A percentile compares a stretch with the other conserved stretches of the same genome.
phyloP scores from a whole-genome alignment of 805 yeast species.

The Schwanniomyces yamadae region DNA sequence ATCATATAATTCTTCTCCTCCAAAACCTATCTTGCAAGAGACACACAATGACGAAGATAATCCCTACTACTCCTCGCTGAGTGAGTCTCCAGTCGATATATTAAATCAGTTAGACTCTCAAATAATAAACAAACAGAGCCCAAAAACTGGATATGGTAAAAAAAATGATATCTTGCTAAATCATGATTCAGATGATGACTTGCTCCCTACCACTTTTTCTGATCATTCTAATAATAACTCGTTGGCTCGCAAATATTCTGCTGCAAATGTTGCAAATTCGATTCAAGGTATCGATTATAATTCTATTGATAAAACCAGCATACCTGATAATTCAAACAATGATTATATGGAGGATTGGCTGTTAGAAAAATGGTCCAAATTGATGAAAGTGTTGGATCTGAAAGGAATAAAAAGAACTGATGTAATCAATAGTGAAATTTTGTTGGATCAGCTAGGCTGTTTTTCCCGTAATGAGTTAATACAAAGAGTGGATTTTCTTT shows the following conservation, averaged over 20 bases:
- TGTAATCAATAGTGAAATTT: slow-evolving; percentile 26
- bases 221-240: not conserved
- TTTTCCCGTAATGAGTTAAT: slow-evolving; percentile 26
- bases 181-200: slow-evolving; percentile 1
- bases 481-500: slow-evolving; percentile 29
- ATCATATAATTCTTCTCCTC: not conserved
- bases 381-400: slow-evolving; percentile 28
- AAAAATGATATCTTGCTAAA: not conserved
- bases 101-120: slow-evolving; percentile 19
- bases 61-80: slow-evolving; percentile 11
- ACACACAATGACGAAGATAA: not conserved
- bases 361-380: slow-evolving; percentile 30
- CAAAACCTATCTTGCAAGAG: not conserved
- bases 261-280: too few relatives aligned
- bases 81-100: slow-evolving; percentile 17
- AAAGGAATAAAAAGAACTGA: slow-evolving; percentile 22
- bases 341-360: slow-evolving; percentile 21
- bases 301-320: not conserved
- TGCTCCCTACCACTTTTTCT: not conserved
- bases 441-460: slow-evolving; percentile 27
- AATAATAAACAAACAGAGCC: slow-evolving; percentile 4
- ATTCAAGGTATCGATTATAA: not conserved
- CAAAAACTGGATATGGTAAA: not conserved
- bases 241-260: slow-evolving; percentile 1
- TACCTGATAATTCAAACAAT: not conserved